Base-by-base conservation (phyloP, 2,329 filamentous ascomycete species). In the Tolypocladium amazonense region DNA sequence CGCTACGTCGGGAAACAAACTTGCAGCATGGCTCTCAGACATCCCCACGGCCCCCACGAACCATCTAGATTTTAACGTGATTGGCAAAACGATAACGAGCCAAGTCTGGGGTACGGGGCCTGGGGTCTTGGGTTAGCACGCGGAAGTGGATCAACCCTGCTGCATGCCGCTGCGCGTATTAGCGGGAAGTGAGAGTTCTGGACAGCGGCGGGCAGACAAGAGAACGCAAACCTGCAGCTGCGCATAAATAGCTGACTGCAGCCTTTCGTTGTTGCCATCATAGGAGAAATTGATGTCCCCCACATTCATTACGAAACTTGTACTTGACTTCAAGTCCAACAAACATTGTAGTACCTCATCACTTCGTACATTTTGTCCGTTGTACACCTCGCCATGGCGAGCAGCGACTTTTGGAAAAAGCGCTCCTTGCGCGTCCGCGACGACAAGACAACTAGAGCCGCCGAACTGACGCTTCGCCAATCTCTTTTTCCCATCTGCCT, bases 401-500 rank as follows among this genome's bases (percentile, higher is more conserved):
- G 75, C 65, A 77, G 74, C 47, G 70, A 73, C 27, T 81, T 80
- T 65, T 63, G 79, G 67, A 75, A 73, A 68, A 70, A 70, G 56
- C 74, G 78, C 50, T 77, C 78, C 53, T 75, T 80, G 63, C 76
- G 73, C 62, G 74, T 75, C 62, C 72, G 73, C 58, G 76, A 79
- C 60, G 65, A 71, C 57, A 67, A 70, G 62, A 69, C 72, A 50
- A 80, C 77, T 25, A 73, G 67, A 56, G 76, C 76, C 1, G 76
- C 77, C 9, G 75, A 88, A 70, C 75, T 90, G 62, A 89, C 86
- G 0, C 70, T 89, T 30, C 77, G 84, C 57, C 79, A 88, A 66
- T 90, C 87, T 15, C 77, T 90, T 57, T 82, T 82, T 65, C 88
- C 88, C 2, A 79, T 90, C 53, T 76, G 77, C 58, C 78, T 91